A percentile compares a stretch with the other conserved stretches of the same genome.
Conservation (phyloP, 1,284 basidiomycete genomes). For the Apiotrichum brassicae region DNA sequence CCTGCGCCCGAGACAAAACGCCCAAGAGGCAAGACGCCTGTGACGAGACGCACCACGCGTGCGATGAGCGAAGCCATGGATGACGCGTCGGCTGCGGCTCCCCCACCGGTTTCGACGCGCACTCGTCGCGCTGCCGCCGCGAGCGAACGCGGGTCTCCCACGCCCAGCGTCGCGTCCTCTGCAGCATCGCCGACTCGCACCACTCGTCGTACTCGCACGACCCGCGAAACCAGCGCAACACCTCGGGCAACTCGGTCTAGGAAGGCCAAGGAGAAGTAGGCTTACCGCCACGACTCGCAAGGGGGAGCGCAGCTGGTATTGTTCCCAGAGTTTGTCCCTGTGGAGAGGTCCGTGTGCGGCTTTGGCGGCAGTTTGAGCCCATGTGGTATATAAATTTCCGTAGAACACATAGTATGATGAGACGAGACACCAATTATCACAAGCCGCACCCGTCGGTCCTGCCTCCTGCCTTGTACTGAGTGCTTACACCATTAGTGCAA, state of each 20-base stretch:
- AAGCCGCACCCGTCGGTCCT: too few species aligned
- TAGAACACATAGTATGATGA: too few species aligned
- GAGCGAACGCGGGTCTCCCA: slow-evolving; percentile 34
- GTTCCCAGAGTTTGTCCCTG: too few species aligned
- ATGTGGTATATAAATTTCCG: too few species aligned
- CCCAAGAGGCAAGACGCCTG: slow-evolving; percentile 16
- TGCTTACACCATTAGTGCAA: too few species aligned
- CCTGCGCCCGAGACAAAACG: slow-evolving; percentile 1
- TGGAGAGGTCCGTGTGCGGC: too few species aligned
- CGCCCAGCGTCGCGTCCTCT: slow-evolving; percentile 29
- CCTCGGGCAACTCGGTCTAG: slow-evolving; percentile 22
- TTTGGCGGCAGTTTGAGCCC: too few species aligned
- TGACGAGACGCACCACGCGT: slow-evolving; percentile 9
- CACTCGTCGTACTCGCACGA: neutral
- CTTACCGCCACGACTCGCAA: too few species aligned
- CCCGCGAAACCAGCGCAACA: slow-evolving; percentile 15
- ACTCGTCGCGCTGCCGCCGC: slow-evolving; percentile 22
- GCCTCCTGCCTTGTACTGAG: too few species aligned
- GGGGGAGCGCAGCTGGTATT: too few species aligned
- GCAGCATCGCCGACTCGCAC: slow-evolving; percentile 4
- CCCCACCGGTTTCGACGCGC: slow-evolving; percentile 6
- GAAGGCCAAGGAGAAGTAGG: slow-evolving; percentile 6
- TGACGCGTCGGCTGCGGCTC: slow-evolving; percentile 1
- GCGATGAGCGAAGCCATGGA: slow-evolving; percentile 22
- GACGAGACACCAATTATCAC: too few species aligned